phyloP scores from a whole-genome alignment of 441 rosid genomes.

The Isatis lusitanica region DNA sequence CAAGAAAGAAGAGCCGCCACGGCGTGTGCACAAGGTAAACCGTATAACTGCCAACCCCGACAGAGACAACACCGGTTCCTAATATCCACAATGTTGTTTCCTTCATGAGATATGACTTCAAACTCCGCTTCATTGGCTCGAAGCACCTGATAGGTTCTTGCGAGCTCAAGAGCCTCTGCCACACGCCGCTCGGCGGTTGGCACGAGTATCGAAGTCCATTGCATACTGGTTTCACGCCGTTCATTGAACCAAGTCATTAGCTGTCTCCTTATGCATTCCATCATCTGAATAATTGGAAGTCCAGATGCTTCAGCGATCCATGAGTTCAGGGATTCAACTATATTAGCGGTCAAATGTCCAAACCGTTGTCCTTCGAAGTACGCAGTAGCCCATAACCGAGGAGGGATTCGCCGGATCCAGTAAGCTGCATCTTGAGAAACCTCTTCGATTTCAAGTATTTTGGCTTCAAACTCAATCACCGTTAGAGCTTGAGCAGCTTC shows the following conservation, averaged over 20 bases:
- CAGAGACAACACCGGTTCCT: conserved; percentile 91
- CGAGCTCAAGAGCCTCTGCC: conserved; percentile 85
- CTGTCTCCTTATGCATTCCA: conserved; percentile 95
- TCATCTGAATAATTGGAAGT: conserved; percentile 95
- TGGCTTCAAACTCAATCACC: conserved; percentile 91
- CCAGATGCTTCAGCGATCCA: conserved; percentile 96
- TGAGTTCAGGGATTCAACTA: conserved; percentile 75
- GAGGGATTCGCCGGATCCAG: conserved; percentile 89
- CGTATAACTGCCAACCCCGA: conserved; percentile 97
- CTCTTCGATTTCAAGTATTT: conserved; percentile 84
- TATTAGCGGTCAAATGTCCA: conserved; percentile 89
- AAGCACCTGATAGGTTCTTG: conserved; percentile 88
- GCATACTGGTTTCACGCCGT: conserved; percentile 89
- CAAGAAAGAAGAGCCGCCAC: conserved; percentile 96
- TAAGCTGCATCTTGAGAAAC: conserved; percentile 90
- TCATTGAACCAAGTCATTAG: conserved; percentile 97
- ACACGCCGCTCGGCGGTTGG: conserved; percentile 90
- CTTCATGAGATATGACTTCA: conserved; percentile 94
- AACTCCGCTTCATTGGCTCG: conserved; percentile 96
- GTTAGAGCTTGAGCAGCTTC: conserved; percentile 94
- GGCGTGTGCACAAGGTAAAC: conserved; percentile 95
- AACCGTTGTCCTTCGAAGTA: conserved; percentile 90
- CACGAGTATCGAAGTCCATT: conserved; percentile 90
- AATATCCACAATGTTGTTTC: conserved; percentile 86
- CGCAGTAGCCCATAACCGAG: conserved; percentile 93